Percentiles rank a stretch among this genome's conserved stretches.
Conservation (phyloP, 1,284 basidiomycete genomes). For the Tetrapyrgos nigripes region DNA sequence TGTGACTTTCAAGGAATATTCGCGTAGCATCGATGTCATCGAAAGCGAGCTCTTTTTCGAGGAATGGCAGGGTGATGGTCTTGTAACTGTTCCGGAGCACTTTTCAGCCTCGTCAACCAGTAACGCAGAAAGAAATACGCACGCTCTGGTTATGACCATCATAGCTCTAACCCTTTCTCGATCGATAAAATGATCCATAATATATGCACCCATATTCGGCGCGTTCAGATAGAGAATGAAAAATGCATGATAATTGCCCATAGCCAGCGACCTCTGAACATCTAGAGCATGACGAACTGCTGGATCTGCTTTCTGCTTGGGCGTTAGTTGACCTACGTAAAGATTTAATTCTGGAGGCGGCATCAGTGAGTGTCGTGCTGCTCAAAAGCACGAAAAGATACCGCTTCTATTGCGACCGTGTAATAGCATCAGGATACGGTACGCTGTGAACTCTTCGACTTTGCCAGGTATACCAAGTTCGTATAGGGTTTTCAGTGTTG, state of each 20-base stretch:
- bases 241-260: conserved; percentile 93
- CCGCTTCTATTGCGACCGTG: conserved; percentile 95
- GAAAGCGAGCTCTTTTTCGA: conserved; percentile 87
- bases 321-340: conserved; percentile 94
- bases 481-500: conserved; percentile 89
- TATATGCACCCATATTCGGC: conserved; percentile 98
- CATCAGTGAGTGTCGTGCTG: conserved; percentile 14
- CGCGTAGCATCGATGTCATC: conserved; percentile 69
- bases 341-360: conserved; percentile 84
- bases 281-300: conserved; percentile 90
- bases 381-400: conserved; percentile 44
- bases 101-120: conserved; percentile 1
- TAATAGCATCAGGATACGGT: conserved; percentile 95
- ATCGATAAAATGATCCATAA: conserved; percentile 98
- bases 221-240: conserved; percentile 87
- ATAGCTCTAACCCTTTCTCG: conserved; percentile 90
- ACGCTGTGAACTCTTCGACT: conserved; percentile 95
- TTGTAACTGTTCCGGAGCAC: conserved; percentile 66
- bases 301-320: conserved; percentile 80
- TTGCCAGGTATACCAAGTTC: conserved; percentile 92
- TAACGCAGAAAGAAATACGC: conserved; percentile 36
- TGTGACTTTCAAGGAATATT: conserved; percentile 77
- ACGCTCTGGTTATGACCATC: conserved; percentile 93
- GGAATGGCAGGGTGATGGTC: conserved; percentile 78
- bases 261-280: conserved; percentile 88